phyloP scores from a whole-genome alignment of 108 stramenopile genomes.

The Nitzschia sp. region DNA sequence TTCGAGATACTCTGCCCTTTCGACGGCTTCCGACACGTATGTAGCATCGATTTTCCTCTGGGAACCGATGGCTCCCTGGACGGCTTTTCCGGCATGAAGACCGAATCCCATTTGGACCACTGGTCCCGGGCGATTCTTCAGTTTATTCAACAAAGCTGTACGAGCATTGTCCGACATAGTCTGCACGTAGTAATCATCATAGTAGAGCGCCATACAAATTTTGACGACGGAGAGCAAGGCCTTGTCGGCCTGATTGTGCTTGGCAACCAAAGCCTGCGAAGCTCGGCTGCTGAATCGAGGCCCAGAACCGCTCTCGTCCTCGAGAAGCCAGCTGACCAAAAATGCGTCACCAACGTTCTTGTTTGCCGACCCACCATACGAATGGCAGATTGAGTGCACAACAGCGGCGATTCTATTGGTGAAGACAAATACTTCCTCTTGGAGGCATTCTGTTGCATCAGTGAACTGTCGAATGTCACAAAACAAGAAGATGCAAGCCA shows the following conservation, averaged over 20 bases:
- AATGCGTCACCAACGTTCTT: slow-evolving; percentile 97
- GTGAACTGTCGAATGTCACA: slow-evolving; percentile 96
- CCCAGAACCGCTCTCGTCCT: slow-evolving; percentile 29
- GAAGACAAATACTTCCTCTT: slow-evolving; percentile 96
- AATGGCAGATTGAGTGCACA: slow-evolving; percentile 85
- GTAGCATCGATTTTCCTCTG: slow-evolving; percentile 94
- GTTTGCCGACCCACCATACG: slow-evolving; percentile 86
- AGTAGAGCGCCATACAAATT: slow-evolving; percentile 77
- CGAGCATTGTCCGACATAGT: slow-evolving; percentile 60
- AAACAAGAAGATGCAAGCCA: slow-evolving; percentile 91
- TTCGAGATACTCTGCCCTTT: slow-evolving; percentile 87
- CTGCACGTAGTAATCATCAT: slow-evolving; percentile 73
- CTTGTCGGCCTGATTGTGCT: slow-evolving; percentile 80
- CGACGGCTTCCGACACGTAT: slow-evolving; percentile 90
- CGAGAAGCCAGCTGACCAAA: slow-evolving; percentile 83
- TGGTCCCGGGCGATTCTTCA: slow-evolving; percentile 78
- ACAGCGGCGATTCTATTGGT: slow-evolving; percentile 92
- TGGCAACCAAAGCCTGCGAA: slow-evolving; percentile 36
- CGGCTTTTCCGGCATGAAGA: slow-evolving; percentile 92
- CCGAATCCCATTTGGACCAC: slow-evolving; percentile 92
- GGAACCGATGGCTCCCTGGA: slow-evolving; percentile 96
- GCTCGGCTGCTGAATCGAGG: not conserved
- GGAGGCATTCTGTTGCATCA: slow-evolving; percentile 91
- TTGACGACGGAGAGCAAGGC: slow-evolving; percentile 83
- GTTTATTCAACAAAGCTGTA: slow-evolving; percentile 56